These are phyloP conservation scores for Candida buenavistaensis DNA, from an alignment of 1,139 yeast species.

Conservation along the genomic window DNA sequence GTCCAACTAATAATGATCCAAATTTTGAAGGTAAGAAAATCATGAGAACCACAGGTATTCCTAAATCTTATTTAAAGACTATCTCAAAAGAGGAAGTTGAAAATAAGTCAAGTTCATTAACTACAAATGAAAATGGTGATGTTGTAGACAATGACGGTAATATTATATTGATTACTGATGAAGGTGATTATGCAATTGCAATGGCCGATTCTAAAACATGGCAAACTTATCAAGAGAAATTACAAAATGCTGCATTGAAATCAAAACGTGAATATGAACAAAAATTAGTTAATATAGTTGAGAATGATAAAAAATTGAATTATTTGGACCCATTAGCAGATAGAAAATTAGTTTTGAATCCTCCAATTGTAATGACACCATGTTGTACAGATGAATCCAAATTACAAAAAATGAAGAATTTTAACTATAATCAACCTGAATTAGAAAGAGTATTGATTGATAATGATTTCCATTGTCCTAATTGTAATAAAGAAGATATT, in stretches of 20 bases:
- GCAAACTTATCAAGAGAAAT: conserved; percentile 79
- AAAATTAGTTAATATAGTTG: conserved; percentile 34
- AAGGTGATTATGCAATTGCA: conserved; percentile 93
- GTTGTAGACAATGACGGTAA: conserved; percentile 65
- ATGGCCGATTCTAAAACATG: conserved; percentile 93
- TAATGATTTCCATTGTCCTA: conserved; percentile 88
- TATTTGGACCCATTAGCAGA: conserved; percentile 61
- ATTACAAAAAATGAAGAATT: conserved; percentile 51
- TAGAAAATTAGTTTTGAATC: conserved; percentile 59
- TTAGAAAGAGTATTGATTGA: conserved; percentile 76
- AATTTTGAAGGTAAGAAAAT: conserved; percentile 90
- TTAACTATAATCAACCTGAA: conserved; percentile 38
- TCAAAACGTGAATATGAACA: conserved; percentile 43
- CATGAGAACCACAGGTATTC: conserved; percentile 95
- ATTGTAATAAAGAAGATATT: conserved; percentile 73
- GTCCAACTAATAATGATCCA: conserved; percentile 93
- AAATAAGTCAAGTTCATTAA: conserved; percentile 52
- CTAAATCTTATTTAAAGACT: conserved; percentile 85
- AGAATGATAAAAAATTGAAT: conserved; percentile 43
- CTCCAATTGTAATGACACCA: conserved; percentile 81
- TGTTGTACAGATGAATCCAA: conserved; percentile 64
- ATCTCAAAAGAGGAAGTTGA: conserved; percentile 52
- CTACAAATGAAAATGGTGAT: conserved; percentile 47
- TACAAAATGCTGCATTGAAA: conserved; percentile 51
- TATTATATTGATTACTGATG: conserved; percentile 82